phyloP scores from a whole-genome alignment of 768 basidiomycete species.

The Rhodotorula sphaerocarpa region DNA sequence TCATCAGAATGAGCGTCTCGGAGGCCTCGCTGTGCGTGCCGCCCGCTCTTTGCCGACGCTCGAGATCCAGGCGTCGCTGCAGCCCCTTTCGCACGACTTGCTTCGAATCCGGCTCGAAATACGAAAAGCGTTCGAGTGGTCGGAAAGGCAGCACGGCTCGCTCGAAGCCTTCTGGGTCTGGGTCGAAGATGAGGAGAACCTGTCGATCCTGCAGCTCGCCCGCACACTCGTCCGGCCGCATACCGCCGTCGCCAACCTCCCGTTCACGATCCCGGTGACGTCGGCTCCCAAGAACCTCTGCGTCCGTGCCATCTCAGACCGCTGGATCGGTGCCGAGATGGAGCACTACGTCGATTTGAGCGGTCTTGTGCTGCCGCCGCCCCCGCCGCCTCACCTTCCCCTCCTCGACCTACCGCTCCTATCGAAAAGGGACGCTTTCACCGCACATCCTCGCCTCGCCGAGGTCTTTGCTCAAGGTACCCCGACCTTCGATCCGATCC shows the following conservation, averaged over 20 bases:
- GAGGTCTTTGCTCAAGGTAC: constrained; percentile 50
- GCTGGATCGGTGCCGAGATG: constrained; percentile 87
- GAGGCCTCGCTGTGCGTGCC: constrained; percentile 64
- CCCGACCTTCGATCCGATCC: constrained; percentile 67
- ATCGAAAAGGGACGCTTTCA: constrained; percentile 71
- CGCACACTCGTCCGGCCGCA: constrained; percentile 64
- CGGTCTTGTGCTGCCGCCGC: constrained; percentile 63
- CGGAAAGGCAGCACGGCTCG: constrained; percentile 59
- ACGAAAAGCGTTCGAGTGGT: constrained; percentile 70
- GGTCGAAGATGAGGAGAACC: constrained; percentile 77
- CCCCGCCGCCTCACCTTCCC: constrained; percentile 28
- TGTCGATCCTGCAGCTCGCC: constrained; percentile 70
- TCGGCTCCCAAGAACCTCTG: constrained; percentile 59
- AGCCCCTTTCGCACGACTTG: constrained; percentile 74
- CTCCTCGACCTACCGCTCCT: constrained; percentile 51
- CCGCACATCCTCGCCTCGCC: constrained; percentile 50
- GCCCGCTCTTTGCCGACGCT: constrained; percentile 77
- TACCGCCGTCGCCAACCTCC: constrained; percentile 55
- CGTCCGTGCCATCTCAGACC: constrained; percentile 74
- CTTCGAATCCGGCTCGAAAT: constrained; percentile 65
- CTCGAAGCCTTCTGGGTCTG: constrained; percentile 90
- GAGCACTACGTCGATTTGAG: constrained; percentile 59
- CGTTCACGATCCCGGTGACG: constrained; percentile 73
- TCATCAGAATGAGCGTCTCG: constrained; percentile 78
- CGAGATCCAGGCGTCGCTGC: constrained; percentile 58